These are phyloP conservation scores for Boechera retrofracta DNA, from an alignment of 345 rosid species.

Conservation along the genomic window DNA sequence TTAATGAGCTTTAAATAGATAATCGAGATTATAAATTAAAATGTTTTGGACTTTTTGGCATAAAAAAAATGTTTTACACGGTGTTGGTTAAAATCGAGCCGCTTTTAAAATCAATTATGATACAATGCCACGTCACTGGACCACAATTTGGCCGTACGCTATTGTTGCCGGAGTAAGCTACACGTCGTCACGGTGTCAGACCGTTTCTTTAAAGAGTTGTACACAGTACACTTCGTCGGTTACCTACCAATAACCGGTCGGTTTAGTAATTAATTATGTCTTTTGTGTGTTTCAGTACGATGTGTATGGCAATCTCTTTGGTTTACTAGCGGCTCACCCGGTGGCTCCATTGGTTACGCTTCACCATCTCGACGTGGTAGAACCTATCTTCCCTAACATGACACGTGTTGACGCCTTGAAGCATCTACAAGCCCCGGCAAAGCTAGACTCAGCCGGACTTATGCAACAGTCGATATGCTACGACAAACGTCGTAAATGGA, in stretches of 20 bases:
- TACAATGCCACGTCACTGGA: conserved; percentile 40
- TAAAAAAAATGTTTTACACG: background rate
- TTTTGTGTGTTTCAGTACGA: conserved; percentile 67
- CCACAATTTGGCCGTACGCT: conserved; percentile 26
- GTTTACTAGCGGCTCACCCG: conserved; percentile 94
- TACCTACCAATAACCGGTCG: conserved; percentile 37
- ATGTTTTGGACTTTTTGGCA: background rate
- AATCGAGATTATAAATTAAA: conserved; percentile 17
- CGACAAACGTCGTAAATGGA: conserved; percentile 73
- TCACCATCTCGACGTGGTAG: conserved; percentile 94
- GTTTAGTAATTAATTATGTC: conserved; percentile 7
- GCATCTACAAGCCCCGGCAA: conserved; percentile 64
- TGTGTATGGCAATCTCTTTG: conserved; percentile 92
- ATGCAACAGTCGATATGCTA: conserved; percentile 98
- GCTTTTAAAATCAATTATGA: background rate
- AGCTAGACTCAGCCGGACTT: conserved; percentile 82
- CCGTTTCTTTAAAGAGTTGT: conserved; percentile 8
- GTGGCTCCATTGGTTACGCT: conserved; percentile 83
- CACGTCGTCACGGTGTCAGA: conserved; percentile 40
- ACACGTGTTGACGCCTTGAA: conserved; percentile 76
- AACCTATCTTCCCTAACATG: conserved; percentile 86
- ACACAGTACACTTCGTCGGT: conserved; percentile 12
- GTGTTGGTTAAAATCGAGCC: background rate
- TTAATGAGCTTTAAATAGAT: conserved; percentile 25
- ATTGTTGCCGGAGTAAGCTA: conserved; percentile 31